A percentile compares a stretch with the other conserved stretches of the same genome.
Evolutionary conservation across 768 basidiomycete species (phyloP).

Genomic region (Kockovaella imperatae): DNA sequence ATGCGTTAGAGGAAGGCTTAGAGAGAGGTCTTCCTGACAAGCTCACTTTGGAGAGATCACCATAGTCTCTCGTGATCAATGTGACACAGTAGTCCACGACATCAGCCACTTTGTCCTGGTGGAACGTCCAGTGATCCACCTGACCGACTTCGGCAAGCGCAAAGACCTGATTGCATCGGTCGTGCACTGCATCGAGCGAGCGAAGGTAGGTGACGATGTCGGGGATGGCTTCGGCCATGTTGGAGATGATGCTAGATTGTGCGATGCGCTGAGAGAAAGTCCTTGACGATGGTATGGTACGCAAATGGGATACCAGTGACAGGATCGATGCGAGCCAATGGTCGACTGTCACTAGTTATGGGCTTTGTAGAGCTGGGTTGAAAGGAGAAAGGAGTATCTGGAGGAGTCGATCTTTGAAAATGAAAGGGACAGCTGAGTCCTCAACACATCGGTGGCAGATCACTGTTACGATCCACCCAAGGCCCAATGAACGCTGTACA

Average conservation of each 20-base stretch:
- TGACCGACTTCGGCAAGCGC: slow-evolving; percentile 65
- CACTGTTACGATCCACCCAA: too few relatives aligned
- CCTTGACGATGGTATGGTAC: neutral
- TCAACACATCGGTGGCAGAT: too few relatives aligned
- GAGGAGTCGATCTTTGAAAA: too few relatives aligned
- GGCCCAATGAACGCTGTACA: too few relatives aligned
- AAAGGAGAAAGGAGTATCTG: too few relatives aligned
- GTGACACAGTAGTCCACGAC: slow-evolving; percentile 66
- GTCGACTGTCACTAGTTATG: neutral
- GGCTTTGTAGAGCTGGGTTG: too few relatives aligned
- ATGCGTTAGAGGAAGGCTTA: neutral
- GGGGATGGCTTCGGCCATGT: slow-evolving; percentile 1
- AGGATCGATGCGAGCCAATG: neutral
- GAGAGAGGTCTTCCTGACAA: neutral
- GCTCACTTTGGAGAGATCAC: slow-evolving; percentile 51
- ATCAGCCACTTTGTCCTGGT: slow-evolving; percentile 62
- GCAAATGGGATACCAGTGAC: too few relatives aligned
- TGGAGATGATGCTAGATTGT: neutral
- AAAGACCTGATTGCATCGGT: slow-evolving; percentile 70
- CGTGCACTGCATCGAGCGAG: slow-evolving; percentile 72
- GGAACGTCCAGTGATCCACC: slow-evolving; percentile 77
- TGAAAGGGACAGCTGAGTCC: too few relatives aligned
- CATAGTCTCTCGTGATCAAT: slow-evolving; percentile 81
- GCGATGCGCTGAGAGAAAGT: neutral
- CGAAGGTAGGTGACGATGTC: slow-evolving; percentile 13